Percentiles rank a stretch among this genome's conserved stretches.
Evolutionary conservation across 164 flowering plant species (phyloP).

Genomic region (Annona squamosa): DNA sequence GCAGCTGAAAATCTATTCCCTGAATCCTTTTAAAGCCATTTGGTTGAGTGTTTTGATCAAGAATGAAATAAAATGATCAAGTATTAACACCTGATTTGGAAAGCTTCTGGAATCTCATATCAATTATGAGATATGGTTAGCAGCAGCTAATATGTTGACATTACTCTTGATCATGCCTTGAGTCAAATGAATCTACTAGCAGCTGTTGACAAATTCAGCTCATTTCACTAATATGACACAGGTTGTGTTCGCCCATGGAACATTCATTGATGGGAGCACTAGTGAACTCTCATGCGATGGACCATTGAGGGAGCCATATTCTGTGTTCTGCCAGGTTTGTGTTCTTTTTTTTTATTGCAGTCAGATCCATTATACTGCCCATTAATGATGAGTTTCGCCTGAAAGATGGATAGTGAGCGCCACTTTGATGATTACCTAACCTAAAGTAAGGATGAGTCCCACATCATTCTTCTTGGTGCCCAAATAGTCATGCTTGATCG

Average conservation of each 20-base stretch:
- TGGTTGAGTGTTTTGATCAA: neutral
- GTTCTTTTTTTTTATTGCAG: neutral
- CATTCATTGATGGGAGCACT: conserved; percentile 88
- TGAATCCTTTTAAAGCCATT: neutral
- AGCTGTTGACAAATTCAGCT: neutral
- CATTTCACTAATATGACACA: conserved; percentile 9
- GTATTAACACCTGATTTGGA: neutral
- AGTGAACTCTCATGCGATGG: conserved; percentile 92
- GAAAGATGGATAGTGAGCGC: no score
- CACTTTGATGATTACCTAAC: no score
- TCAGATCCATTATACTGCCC: neutral
- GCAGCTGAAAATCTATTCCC: neutral
- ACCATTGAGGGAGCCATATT: conserved; percentile 76
- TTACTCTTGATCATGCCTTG: neutral
- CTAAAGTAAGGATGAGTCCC: no score
- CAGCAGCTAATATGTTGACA: neutral
- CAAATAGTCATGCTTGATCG: no score
- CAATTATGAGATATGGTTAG: no score
- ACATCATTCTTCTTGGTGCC: no score
- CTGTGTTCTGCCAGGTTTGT: conserved; percentile 59
- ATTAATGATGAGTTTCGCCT: neutral
- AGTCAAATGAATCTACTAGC: neutral
- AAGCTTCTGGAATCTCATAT: neutral
- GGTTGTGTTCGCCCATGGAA: conserved; percentile 87
- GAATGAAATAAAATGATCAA: neutral